Base-by-base conservation (phyloP, 2,329 filamentous ascomycete species). In the Fusarium poae region DNA sequence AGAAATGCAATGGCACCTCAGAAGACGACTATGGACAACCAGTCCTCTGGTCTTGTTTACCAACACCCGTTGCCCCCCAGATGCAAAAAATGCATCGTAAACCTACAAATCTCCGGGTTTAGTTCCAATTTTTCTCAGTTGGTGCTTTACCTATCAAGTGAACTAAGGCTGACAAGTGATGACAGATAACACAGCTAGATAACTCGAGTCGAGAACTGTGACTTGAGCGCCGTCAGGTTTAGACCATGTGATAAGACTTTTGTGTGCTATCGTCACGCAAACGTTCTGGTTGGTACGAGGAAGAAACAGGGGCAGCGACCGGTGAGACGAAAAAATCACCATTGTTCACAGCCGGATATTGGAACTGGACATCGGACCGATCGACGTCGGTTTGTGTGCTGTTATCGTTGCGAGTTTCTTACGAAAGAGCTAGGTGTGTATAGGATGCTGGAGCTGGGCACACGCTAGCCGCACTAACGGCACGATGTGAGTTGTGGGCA, bases 261-360 rank as follows among this genome's bases (percentile, higher is more conserved):
- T 68, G 71, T 74, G 60, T 62, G 70, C 62, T 67, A 71, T 72
- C 58, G 72, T 74, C 73, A 74, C 68, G 68, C 70, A 73, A 65
- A 66, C 50, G 44, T 50, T 62, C 49, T 75, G 71, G 73, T 75
- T 75, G 73, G 72, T 65, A 73, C 62, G 52, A 64, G 65, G 35
- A 32, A 46, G 55, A 72, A 60, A 53, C 45, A 65, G 67, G 70
- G 65, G 71, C 66, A 68, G 65, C 51, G 71, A 75, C 73, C 73
- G 73, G 73, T 75, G 73, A 75, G 64, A 44, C 50, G 29, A 68
- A 59, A 59, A 40, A 60, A 60, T 57, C 55, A 71, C 65, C 61
- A 69, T 69, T 60, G 52, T 58, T 70, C 65, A 57, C 56, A 49
- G 48, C 48, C 55, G 59, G 52, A 50, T 39, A 49, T 53, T 35